phyloP scores from a whole-genome alignment of 306 rosid genomes.

The Pterocarpus macrocarpus region DNA sequence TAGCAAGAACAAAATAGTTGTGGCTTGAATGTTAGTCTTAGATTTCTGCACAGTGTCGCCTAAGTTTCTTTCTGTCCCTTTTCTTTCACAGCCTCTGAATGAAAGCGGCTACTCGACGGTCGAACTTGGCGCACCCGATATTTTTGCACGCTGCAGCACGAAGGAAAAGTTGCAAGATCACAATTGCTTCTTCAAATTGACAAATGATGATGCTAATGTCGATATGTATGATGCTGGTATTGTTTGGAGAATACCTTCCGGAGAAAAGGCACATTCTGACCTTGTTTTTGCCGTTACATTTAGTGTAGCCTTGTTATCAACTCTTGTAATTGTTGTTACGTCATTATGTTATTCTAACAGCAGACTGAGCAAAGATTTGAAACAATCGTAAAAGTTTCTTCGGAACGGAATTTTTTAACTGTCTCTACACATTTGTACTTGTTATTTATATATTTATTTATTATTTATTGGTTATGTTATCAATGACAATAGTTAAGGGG shows the following conservation, averaged over 20 bases:
- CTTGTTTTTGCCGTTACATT: slow-evolving; percentile 66
- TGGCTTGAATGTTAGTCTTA: neutral
- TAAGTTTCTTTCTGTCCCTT: slow-evolving; percentile 5
- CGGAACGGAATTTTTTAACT: neutral
- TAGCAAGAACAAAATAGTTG: slow-evolving; percentile 3
- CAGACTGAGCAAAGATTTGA: slow-evolving; percentile 43
- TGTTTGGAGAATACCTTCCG: slow-evolving; percentile 79
- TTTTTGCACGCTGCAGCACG: slow-evolving; percentile 62
- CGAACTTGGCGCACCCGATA: slow-evolving; percentile 69
- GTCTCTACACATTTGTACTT: neutral
- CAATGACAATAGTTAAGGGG: neutral
- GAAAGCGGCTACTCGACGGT: slow-evolving; percentile 78
- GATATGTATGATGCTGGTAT: slow-evolving; percentile 37
- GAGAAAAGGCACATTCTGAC: slow-evolving; percentile 66
- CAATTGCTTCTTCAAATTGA: slow-evolving; percentile 59
- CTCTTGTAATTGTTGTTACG: slow-evolving; percentile 62
- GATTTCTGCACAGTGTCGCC: neutral
- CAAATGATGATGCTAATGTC: slow-evolving; percentile 48
- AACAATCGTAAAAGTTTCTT: slow-evolving; percentile 52
- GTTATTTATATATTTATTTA: neutral
- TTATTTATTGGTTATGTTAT: neutral
- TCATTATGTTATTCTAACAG: slow-evolving; percentile 57
- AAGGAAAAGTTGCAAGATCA: slow-evolving; percentile 47
- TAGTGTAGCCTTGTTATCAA: slow-evolving; percentile 65
- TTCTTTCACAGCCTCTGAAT: slow-evolving; percentile 66